Base-by-base conservation (phyloP, 2,329 filamentous ascomycete genomes). In the Seiridium unicorne region DNA sequence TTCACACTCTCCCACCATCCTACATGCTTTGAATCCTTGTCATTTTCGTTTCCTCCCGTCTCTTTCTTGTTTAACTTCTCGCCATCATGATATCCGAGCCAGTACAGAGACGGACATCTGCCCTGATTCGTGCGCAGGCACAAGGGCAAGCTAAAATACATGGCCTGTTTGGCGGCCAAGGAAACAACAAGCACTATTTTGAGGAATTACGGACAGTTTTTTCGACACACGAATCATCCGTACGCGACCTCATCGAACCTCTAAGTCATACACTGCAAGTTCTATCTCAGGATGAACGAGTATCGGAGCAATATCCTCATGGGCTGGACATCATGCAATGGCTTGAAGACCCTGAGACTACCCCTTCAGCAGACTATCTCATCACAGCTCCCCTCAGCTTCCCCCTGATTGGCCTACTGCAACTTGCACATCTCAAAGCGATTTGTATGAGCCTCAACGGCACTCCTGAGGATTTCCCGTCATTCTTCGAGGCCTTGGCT, bases 371-470 rank as follows among this genome's bases (percentile, higher is more conserved):
- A 6, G 69, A 71, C n/a, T 74, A 73, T 55, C 65, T 77, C 3
- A 63, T 72, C 38, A 70, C 70, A 2, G 70, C 74, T 3, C 72
- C 75, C 4, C 68, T 77, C 18, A 77, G 75, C 64, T 72, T 76
- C 48, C 75, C 76, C 1, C 53, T 77, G 5, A 76, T 76, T 26
- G 75, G 73, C 0, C 62, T 76, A 10, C 55, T 74, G 8, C 69
- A 72, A 51, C 67, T 77, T 5, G 59, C 49, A 4, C 44, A 53
- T 2, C 11, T 58, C 6, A 55, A 61, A 3, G 44, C 59, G 10
- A 51, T 31, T 63, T 71, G 26, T 65, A 69, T 60, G 73, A 72
- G 62, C 53, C 35, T 66, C 67, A 49, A 63, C 48, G 55, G 71
- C 6, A 62, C 66, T 13, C 49, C 51, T 13, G 42, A 34, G 10